Base-by-base conservation (phyloP, 768 basidiomycete species). In the Termitomyces sp. region DNA sequence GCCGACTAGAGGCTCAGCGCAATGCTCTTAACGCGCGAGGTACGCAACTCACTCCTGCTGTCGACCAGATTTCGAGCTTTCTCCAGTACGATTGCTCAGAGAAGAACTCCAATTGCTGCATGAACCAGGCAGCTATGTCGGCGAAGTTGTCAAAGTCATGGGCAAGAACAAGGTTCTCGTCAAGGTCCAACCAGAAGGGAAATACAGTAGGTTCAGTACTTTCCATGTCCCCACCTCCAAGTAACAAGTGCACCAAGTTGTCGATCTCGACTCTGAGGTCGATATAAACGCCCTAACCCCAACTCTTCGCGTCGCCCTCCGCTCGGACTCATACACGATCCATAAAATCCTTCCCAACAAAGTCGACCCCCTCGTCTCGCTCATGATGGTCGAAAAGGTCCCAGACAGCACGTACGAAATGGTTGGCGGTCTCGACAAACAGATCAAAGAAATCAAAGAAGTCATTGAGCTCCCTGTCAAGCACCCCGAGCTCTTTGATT, bases 331-430 rank as follows among this genome's bases (percentile, higher is more conserved):
- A 3, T 98, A 98, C 73, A 92, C 92, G 47, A 89, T 98, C 61
- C 96, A 98, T 81, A 94, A 92, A 72, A 91, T 98, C 65, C 78
- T 98, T 0, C 94, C 94, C 0, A 97, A 94, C 79, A 98, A 99
- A 76, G 90, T 98, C 66, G 97, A 98, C 72, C 96, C 97, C 4
- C 86, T 98, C 41, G 95, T 98, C 32, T 97, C 94, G 20, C 84
- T 98, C 61, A 98, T 98, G 97, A 98, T 98, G 95, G 96, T 98
- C 11, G 96, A 99, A 75, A 99, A 99, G 72, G 96, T 98, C 0
- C 96, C 96, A 0, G 96, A 98, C 72, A 94, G 91, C 73, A 98
- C 97, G 32, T 99, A 99, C 74, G 97, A 98, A 74, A 98, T 98
- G 95, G 96, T 99, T 60, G 97, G 97, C 22, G 96, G 96, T 64